These are phyloP conservation scores for Monosporozyma unispora DNA, from an alignment of 805 yeast species.

Conservation along the genomic window DNA sequence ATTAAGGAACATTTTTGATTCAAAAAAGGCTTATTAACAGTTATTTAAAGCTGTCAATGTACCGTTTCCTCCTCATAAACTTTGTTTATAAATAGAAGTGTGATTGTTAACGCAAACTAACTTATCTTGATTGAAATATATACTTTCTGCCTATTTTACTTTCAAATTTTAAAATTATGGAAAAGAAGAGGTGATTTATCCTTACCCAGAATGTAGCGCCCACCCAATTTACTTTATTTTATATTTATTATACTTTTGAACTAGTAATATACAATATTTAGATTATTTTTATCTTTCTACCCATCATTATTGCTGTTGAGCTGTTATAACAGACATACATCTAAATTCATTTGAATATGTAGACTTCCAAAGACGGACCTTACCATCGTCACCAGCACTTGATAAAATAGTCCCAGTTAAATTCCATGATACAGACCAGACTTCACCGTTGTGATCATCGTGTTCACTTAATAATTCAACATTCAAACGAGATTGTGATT, in stretches of 20 bases:
- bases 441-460: slow-evolving; percentile 76
- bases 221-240: not conserved
- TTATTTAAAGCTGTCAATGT: too few relatives aligned
- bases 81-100: too few relatives aligned
- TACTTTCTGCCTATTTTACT: too few relatives aligned
- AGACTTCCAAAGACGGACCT: slow-evolving; percentile 85
- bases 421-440: slow-evolving; percentile 96
- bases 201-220: too few relatives aligned
- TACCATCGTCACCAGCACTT: slow-evolving; percentile 93
- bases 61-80: too few relatives aligned
- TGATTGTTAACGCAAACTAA: too few relatives aligned
- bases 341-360: slow-evolving; percentile 78
- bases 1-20: too few relatives aligned
- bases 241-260: too few relatives aligned
- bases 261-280: not conserved
- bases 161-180: too few relatives aligned
- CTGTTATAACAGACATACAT: slow-evolving; percentile 78
- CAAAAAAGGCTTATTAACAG: too few relatives aligned
- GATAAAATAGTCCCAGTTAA: slow-evolving; percentile 85
- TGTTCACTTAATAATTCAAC: slow-evolving; percentile 59
- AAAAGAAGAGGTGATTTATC: too few relatives aligned
- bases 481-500: slow-evolving; percentile 21
- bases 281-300: not conserved
- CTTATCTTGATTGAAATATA: too few relatives aligned
- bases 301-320: slow-evolving; percentile 26